Evolutionary conservation across 2,329 filamentous ascomycete genomes (phyloP).

Genomic region (Hymenoscyphus infarciens): DNA sequence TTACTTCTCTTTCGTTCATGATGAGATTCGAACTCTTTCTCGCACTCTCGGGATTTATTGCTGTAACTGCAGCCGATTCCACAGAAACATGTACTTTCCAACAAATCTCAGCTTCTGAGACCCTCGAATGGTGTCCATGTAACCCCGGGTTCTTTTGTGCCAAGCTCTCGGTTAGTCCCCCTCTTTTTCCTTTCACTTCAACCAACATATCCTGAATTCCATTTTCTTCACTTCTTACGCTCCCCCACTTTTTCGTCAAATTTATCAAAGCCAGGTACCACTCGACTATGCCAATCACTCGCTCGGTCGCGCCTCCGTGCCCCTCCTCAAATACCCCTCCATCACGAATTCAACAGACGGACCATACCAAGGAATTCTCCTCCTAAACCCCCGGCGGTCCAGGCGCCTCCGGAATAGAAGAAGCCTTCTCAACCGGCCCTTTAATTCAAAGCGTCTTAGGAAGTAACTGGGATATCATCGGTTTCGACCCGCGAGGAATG

Average conservation of each 20-base stretch:
- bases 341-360: slow-evolving; percentile 12
- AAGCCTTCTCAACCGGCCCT: slow-evolving; percentile 30
- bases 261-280: neutral
- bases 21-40: neutral
- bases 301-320: neutral
- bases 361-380: slow-evolving; percentile 15
- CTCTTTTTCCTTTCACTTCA: no score
- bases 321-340: slow-evolving; percentile 16
- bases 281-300: neutral
- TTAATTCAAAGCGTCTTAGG: slow-evolving; percentile 38
- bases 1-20: neutral
- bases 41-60: neutral
- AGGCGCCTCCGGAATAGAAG: slow-evolving; percentile 39
- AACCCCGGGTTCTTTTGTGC: neutral
- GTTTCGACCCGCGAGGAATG: slow-evolving; percentile 47
- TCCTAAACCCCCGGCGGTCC: slow-evolving; percentile 44
- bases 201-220: no score
- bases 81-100: neutral
- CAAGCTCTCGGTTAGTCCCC: neutral
- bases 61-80: neutral
- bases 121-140: neutral
- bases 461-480: slow-evolving; percentile 40
- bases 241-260: neutral
- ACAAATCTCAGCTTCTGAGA: neutral
- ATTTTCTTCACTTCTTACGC: no score